Evolutionary conservation across 495 filamentous ascomycete species (phyloP).

Genomic region (Staphylotrichum longicolle): DNA sequence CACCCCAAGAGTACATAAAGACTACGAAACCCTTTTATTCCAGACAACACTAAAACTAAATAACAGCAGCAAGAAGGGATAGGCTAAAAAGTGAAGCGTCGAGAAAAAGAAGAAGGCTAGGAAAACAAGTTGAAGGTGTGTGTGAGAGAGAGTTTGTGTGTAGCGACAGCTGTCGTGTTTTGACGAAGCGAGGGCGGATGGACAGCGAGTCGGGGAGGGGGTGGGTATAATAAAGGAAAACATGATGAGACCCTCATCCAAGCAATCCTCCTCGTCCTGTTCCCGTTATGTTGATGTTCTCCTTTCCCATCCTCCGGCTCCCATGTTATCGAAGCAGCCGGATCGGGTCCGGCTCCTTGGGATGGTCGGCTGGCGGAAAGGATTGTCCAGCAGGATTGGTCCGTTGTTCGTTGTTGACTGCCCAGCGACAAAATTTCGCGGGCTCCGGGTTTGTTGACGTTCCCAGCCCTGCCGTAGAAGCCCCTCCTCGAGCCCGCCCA

Average conservation of each 20-base stretch:
- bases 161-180: too few species aligned
- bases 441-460: too few species aligned
- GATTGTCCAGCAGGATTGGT: background rate
- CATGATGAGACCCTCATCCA: constrained; percentile 4
- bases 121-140: constrained; percentile 17
- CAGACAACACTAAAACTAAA: constrained; percentile 20
- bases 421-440: background rate
- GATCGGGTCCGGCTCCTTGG: background rate
- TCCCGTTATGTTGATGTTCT: background rate
- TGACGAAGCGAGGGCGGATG: background rate
- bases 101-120: constrained; percentile 11
- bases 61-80: constrained; percentile 10
- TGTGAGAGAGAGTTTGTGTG: constrained; percentile 8
- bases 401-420: background rate
- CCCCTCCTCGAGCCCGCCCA: too few species aligned
- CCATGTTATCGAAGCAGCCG: constrained; percentile 1
- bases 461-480: too few species aligned
- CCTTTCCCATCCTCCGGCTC: background rate
- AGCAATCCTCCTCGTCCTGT: constrained; percentile 3
- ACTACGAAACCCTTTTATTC: constrained; percentile 19
- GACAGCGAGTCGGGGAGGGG: background rate
- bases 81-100: constrained; percentile 8
- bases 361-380: background rate
- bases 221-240: constrained; percentile 2
- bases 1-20: background rate